A percentile compares a stretch with the other conserved stretches of the same genome.
phyloP scores from a whole-genome alignment of 257 asterid genomes.

The Verbena officinalis region DNA sequence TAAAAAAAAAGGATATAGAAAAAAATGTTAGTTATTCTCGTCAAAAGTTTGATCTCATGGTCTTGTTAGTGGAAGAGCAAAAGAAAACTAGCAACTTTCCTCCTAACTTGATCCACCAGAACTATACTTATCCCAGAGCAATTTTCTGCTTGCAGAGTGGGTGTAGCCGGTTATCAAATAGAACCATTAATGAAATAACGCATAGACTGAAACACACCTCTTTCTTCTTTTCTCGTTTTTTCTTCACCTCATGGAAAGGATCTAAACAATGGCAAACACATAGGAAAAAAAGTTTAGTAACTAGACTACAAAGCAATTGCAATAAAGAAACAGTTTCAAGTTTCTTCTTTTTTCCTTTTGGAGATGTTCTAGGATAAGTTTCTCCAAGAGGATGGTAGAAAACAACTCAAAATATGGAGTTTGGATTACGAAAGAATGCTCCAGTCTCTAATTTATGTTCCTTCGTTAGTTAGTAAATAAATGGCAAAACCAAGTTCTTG shows the following conservation, averaged over 20 bases:
- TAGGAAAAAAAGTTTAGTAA: slow-evolving; percentile 33
- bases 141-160: not conserved
- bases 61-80: slow-evolving; percentile 6
- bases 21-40: not conserved
- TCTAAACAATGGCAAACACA: slow-evolving; percentile 46
- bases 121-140: not conserved
- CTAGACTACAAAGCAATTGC: slow-evolving; percentile 11
- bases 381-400: not conserved
- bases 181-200: slow-evolving; percentile 3
- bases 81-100: not conserved
- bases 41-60: not conserved
- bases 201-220: slow-evolving; percentile 59
- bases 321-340: too few species aligned
- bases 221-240: slow-evolving; percentile 93
- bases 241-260: slow-evolving; percentile 84
- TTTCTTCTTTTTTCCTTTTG: not conserved
- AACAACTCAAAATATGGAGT: not conserved
- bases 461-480: not conserved
- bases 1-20: not conserved
- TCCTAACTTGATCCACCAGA: slow-evolving; percentile 15
- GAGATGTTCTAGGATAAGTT: too few species aligned
- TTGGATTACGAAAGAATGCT: not conserved
- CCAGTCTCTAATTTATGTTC: not conserved
- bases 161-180: slow-evolving; percentile 21
- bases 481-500: not conserved